These are phyloP conservation scores for Gilbertella persicaria DNA, from an alignment of 371 early-diverging fungal genomes.

Conservation along the genomic window DNA sequence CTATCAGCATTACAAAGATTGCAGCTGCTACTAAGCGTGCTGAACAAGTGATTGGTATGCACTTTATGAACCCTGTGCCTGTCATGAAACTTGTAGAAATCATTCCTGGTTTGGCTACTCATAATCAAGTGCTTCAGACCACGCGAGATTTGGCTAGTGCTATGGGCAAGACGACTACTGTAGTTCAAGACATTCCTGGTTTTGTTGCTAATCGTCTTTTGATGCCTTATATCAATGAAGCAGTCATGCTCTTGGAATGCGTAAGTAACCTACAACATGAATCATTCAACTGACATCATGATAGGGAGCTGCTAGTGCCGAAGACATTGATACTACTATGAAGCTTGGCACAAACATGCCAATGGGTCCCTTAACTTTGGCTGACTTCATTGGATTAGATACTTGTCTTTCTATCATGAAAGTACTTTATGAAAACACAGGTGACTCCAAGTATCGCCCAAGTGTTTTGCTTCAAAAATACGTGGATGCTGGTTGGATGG, in stretches of 20 bases:
- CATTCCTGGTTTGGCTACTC: slow-evolving; percentile 92
- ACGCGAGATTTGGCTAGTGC: slow-evolving; percentile 78
- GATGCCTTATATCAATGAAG: slow-evolving; percentile 99
- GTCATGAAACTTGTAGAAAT: slow-evolving; percentile 98
- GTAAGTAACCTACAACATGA: slow-evolving; percentile 47
- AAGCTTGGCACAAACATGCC: slow-evolving; percentile 95
- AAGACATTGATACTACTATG: slow-evolving; percentile 98
- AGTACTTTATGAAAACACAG: slow-evolving; percentile 92
- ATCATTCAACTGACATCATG: slow-evolving; percentile 2
- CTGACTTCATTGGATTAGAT: slow-evolving; percentile 98
- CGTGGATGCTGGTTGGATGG: slow-evolving; percentile 97
- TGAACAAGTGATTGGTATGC: slow-evolving; percentile 90
- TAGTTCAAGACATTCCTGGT: slow-evolving; percentile 90
- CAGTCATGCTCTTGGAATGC: slow-evolving; percentile 84
- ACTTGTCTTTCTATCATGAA: slow-evolving; percentile 97
- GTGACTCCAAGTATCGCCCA: slow-evolving; percentile 97
- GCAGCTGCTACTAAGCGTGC: slow-evolving; percentile 85
- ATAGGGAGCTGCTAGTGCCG: slow-evolving; percentile 87
- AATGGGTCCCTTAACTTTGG: slow-evolving; percentile 97
- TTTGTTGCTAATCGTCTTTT: slow-evolving; percentile 96
- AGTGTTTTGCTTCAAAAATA: slow-evolving; percentile 89
- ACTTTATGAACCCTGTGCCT: slow-evolving; percentile 96
- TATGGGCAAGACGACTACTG: slow-evolving; percentile 95
- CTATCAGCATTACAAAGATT: slow-evolving; percentile 95
- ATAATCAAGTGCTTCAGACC: slow-evolving; percentile 61